phyloP scores from a whole-genome alignment of 306 rosid species.

The Malus sylvestris region DNA sequence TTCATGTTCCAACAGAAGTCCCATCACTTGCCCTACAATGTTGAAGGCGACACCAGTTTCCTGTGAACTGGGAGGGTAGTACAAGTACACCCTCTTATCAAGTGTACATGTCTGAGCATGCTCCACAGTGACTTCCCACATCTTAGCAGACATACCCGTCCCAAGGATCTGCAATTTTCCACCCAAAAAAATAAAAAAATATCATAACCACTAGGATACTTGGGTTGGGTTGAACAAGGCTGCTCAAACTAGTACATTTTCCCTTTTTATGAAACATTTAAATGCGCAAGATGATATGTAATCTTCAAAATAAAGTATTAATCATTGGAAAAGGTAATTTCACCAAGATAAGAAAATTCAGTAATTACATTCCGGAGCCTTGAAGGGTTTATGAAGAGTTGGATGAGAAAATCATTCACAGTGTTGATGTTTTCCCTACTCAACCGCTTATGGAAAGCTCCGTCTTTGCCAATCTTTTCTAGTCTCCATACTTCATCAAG shows the following conservation, averaged over 20 bases:
- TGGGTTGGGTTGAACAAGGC: background rate
- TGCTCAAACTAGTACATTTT: background rate
- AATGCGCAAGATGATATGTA: background rate
- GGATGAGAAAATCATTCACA: slow-evolving; percentile 81
- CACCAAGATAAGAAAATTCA: slow-evolving; percentile 8
- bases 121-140: slow-evolving; percentile 95
- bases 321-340: background rate
- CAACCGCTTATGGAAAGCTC: slow-evolving; percentile 94
- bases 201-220: background rate
- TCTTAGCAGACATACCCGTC: slow-evolving; percentile 96
- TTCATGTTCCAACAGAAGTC: slow-evolving; percentile 58
- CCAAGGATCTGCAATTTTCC: slow-evolving; percentile 64
- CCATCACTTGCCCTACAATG: slow-evolving; percentile 76
- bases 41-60: slow-evolving; percentile 75
- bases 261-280: background rate
- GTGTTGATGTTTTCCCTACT: slow-evolving; percentile 56
- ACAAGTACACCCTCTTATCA: slow-evolving; percentile 39
- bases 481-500: slow-evolving; percentile 94
- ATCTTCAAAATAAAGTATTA: background rate
- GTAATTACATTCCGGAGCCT: slow-evolving; percentile 74
- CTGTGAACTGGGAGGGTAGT: slow-evolving; percentile 44
- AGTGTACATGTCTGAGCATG: slow-evolving; percentile 84
- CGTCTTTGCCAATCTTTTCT: slow-evolving; percentile 95
- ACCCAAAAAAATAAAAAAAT: background rate
- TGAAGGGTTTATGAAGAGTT: slow-evolving; percentile 61